Evolutionary conservation across 208 protist species (phyloP), one percentile per base, ranked within the genome.

Genomic region (Trypanosomatidae sp.): DNA sequence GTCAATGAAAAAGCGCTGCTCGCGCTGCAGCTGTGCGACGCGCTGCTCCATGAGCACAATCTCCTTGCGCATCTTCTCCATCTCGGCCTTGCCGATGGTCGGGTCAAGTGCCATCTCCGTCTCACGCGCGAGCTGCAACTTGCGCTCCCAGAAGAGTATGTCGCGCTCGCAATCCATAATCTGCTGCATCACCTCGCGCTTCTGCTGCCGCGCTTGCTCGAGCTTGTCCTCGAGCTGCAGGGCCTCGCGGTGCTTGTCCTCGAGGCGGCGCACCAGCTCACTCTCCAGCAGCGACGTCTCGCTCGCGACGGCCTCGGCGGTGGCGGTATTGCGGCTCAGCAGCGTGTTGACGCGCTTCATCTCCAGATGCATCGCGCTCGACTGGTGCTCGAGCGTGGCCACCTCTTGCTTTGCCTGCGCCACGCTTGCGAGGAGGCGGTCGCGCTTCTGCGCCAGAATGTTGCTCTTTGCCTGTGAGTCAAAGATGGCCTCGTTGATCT

Each of bases 121-220:
- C 69, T 98, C 94, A 15, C 88, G 88, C 24, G 89, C 86, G 11
- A 98, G 70, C 41, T 97, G 85, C 49, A 98, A 95, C 65, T 98
- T 97, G 42, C 91, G 70, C 50, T 97, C 87, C 92, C 92, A 96
- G 48, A 96, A 87, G 71, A 97, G 87, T 33, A 97, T 92, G 61
- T 97, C 83, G 4, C 88, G 64, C 67, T 97, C 89, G 40, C 81
- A 88, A 37, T 92, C 74, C 43, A 97, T 60, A 33, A 96, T 83
- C 32, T 94, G 76, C 43, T 94, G 59, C 16, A 95, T 21, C 7
- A 96, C 43, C 23, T 88, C 70, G 2, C 61, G 46, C 68, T 96
- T 96, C 24, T 61, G 52, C 30, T 79, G 54, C n/a, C 69, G 47
- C 19, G 73, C 74, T 19, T 87, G 78, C 20, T 84, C 75, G 7